phyloP scores from a whole-genome alignment of 1,284 basidiomycete species.

The Moesziomyces aphidis region DNA sequence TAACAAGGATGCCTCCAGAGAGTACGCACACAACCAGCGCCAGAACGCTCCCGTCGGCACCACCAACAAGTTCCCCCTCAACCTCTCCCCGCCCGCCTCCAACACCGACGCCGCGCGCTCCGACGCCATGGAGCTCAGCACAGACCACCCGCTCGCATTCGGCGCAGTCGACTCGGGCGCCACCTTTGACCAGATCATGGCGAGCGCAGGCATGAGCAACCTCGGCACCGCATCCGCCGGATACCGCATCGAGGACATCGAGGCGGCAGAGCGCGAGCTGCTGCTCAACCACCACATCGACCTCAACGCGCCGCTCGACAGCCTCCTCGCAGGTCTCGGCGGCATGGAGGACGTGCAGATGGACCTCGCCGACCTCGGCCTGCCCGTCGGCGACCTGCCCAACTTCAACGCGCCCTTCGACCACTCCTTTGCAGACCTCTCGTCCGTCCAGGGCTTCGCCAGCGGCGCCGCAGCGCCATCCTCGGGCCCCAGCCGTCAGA shows the following conservation, averaged over 20 bases:
- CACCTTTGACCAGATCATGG: constrained; percentile 39
- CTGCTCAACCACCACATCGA: constrained; percentile 49
- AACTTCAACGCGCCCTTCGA: constrained; percentile 51
- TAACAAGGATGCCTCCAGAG: constrained; percentile 33
- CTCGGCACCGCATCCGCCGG: constrained; percentile 15
- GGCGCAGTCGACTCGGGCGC: constrained; percentile 14
- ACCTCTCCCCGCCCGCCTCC: constrained; percentile 23
- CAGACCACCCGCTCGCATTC: constrained; percentile 9
- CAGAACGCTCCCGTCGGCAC: constrained; percentile 36
- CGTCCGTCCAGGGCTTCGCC: not conserved
- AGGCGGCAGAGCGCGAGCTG: constrained; percentile 50
- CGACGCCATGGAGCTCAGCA: constrained; percentile 17
- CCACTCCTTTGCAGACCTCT: constrained; percentile 17
- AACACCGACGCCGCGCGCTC: constrained; percentile 8
- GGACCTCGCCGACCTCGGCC: constrained; percentile 38
- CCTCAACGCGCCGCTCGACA: constrained; percentile 51
- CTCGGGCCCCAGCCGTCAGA: constrained; percentile 16
- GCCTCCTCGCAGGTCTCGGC: constrained; percentile 45
- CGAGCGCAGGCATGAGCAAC: constrained; percentile 22
- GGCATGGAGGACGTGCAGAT: constrained; percentile 50
- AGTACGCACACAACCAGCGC: constrained; percentile 27
- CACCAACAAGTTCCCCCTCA: constrained; percentile 44
- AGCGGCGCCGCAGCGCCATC: not conserved
- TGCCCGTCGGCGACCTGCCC: constrained; percentile 27
- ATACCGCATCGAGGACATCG: constrained; percentile 50